Evolutionary conservation across 805 yeast genomes (phyloP), one percentile per base, ranked within the genome.

Genomic region (Sugiyamaella qingdaonensis): DNA sequence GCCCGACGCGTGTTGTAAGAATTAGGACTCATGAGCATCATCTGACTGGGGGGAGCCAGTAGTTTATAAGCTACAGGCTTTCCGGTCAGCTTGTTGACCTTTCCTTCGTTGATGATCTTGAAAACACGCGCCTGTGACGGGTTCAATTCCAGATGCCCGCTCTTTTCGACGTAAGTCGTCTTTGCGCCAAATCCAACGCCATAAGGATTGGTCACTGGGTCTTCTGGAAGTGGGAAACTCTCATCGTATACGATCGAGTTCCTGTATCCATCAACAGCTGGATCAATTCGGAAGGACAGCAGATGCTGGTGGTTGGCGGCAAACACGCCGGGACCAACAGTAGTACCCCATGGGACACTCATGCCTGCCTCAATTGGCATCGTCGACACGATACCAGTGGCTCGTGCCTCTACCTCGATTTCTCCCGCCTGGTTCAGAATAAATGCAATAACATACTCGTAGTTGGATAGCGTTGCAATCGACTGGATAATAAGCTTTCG

Each of bases 301-400:
- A 86, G 71, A 73, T 86, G 94, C 77, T 87, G 95, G 72, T 86
- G 95, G 70, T 86, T 86, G 73, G 86, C 92, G 41, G 95, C 95
- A 64, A 85, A 85, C 52, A 84, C 88, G 59, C 80, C 79, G 54
- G 94, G 94, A 68, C 85, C 86, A 50, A 86, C 92, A 61, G 77
- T 75, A 32, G 92, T 84, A 54, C 92, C 95, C 85, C 86, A 86
- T 62, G 88, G 88, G 19, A 84, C 85, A 58, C 78, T 66, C 43
- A 76, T 80, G 69, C 86, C 94, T 54, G 81, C 84, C 53, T 74
- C 81, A 58, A 84, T 74, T 54, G 80, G 68, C 67, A 75, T 84
- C 21, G 95, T 86, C 77, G 86, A 86, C 72, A 86, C 76, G 58
- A 87, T 86, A 72, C 95, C 95, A 31, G 94, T 86, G 58, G 86